These are phyloP conservation scores for Amanita subjunquillea DNA, from an alignment of 768 basidiomycete species.

Conservation along the genomic window DNA sequence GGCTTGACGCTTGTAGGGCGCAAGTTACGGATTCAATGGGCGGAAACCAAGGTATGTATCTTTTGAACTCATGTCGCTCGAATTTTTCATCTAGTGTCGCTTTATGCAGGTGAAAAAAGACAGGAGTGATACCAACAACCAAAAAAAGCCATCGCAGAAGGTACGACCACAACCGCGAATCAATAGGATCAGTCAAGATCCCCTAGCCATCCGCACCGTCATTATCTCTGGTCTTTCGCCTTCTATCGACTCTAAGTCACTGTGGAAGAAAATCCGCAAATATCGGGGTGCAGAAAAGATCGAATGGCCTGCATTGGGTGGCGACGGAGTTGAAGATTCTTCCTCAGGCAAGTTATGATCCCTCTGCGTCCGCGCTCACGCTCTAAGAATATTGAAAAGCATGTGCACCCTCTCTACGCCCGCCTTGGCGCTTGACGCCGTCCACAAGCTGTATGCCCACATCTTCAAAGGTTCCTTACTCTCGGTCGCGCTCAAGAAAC, in stretches of 20 bases:
- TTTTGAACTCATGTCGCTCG: background rate
- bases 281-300: constrained; percentile 66
- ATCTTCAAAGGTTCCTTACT: constrained; percentile 84
- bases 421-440: constrained; percentile 56
- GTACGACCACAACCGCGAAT: constrained; percentile 21
- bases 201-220: constrained; percentile 75
- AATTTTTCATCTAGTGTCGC: background rate
- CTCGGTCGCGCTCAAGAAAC: constrained; percentile 83
- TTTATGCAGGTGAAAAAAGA: constrained; percentile 24
- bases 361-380: background rate
- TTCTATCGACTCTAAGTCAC: constrained; percentile 46
- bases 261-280: constrained; percentile 88
- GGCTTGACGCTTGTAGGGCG: constrained; percentile 60
- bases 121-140: constrained; percentile 16
- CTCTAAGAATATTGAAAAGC: constrained; percentile 27
- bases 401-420: constrained; percentile 60
- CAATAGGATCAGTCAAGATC: constrained; percentile 38
- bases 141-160: constrained; percentile 20
- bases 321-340: constrained; percentile 33
- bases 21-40: constrained; percentile 69
- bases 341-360: constrained; percentile 32
- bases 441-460: constrained; percentile 80
- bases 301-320: constrained; percentile 52
- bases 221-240: constrained; percentile 66
- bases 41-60: constrained; percentile 57